Evolutionary conservation across 1,284 basidiomycete species (phyloP).

Genomic region (Ustilago tritici): DNA sequence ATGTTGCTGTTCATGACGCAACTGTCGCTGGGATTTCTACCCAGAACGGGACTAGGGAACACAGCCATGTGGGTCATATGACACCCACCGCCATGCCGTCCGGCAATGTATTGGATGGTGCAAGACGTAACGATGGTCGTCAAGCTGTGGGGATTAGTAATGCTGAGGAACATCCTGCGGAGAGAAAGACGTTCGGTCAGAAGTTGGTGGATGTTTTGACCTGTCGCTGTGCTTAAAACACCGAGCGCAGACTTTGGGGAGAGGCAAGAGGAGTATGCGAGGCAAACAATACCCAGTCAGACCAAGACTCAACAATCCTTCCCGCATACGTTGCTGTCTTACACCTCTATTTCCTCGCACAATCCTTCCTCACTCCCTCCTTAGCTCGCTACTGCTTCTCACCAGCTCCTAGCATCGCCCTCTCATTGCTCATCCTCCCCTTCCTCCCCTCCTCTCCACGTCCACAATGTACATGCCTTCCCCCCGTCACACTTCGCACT

Average conservation of each 20-base stretch:
- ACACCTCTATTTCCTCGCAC: constrained; percentile 1
- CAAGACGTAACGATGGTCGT: constrained; percentile 43
- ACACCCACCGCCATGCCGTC: constrained; percentile 48
- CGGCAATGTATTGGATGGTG: constrained; percentile 48
- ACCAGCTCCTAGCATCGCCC: not conserved
- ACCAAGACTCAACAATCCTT: not conserved
- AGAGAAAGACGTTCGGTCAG: constrained; percentile 64
- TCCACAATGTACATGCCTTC: not conserved
- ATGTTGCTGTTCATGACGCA: constrained; percentile 65
- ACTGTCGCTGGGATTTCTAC: constrained; percentile 52
- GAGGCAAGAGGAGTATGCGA: not conserved
- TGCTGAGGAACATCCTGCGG: constrained; percentile 59
- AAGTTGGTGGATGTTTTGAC: constrained; percentile 69
- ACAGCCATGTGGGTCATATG: constrained; percentile 55
- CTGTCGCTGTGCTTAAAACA: constrained; percentile 66
- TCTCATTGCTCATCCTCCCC: not conserved
- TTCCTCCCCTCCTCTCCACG: not conserved
- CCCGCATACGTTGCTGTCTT: not conserved
- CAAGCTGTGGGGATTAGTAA: constrained; percentile 60
- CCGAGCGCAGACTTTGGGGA: not conserved
- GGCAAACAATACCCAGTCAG: constrained; percentile 24
- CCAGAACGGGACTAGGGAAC: constrained; percentile 44
- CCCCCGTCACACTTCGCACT: too few species aligned
- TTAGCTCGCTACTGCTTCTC: not conserved
- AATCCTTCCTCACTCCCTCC: not conserved